phyloP scores from a whole-genome alignment of 2,329 filamentous ascomycete species.

The Xylariaceae sp. region DNA sequence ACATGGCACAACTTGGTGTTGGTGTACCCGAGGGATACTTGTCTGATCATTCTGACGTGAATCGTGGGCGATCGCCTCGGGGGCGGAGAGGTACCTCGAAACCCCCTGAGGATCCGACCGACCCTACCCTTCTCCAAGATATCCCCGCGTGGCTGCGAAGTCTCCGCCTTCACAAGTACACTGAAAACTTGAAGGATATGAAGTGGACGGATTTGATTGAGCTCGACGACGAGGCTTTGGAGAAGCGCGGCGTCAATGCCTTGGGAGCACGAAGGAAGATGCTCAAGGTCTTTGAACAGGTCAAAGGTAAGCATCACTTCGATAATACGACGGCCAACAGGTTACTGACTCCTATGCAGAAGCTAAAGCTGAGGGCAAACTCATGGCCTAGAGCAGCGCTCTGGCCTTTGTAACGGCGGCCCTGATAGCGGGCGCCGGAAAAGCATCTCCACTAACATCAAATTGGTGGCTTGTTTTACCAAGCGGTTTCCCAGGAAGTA shows the following conservation, averaged over 20 bases:
- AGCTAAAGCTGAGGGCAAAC: conserved; percentile 68
- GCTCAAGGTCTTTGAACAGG: conserved; percentile 98
- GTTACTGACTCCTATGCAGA: conserved; percentile 42
- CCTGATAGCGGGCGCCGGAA: not conserved
- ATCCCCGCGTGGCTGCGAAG: conserved; percentile 95
- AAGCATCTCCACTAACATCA: not conserved
- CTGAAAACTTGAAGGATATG: conserved; percentile 94
- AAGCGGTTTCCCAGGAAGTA: not conserved
- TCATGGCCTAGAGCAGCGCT: conserved; percentile 41
- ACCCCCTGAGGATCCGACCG: conserved; percentile 94
- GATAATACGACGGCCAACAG: not conserved
- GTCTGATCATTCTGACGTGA: conserved; percentile 89
- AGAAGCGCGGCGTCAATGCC: conserved; percentile 90
- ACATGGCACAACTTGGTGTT: conserved; percentile 65
- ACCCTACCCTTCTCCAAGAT: conserved; percentile 82
- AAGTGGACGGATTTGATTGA: conserved; percentile 92
- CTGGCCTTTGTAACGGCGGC: not conserved
- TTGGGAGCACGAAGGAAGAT: conserved; percentile 94
- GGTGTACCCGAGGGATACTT: conserved; percentile 76
- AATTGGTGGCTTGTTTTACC: not conserved
- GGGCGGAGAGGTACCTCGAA: conserved; percentile 92
- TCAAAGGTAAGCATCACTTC: conserved; percentile 56
- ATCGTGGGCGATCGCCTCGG: conserved; percentile 83
- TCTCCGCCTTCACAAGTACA: conserved; percentile 95
- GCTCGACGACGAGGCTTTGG: conserved; percentile 86